Base-by-base conservation (phyloP, 2,329 filamentous ascomycete genomes). In the Aspergillus sp. region DNA sequence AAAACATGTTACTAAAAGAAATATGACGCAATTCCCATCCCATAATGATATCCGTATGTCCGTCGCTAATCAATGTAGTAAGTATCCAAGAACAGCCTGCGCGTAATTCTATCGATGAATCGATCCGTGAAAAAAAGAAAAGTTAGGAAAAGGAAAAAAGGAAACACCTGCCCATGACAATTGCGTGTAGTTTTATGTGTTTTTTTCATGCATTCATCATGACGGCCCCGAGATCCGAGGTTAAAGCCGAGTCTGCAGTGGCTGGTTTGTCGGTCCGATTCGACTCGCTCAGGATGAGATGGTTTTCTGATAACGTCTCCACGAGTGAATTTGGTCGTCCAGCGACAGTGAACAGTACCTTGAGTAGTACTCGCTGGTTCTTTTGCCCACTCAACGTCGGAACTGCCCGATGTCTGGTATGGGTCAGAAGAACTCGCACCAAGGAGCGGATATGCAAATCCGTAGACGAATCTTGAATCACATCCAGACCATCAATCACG, bases 401-500 rank as follows among this genome's bases (percentile, higher is more conserved):
- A 27, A 40, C 34, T 8, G 46, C 33, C 28, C 55, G 54, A 42
- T 58, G 56, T 27, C 54, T 53, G 10, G 58, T 65, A 45, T 68
- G 65, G 4, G 52, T 58, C 32, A 67, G 52, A 2, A 68, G 48
- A 6, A 59, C 55, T 7, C 61, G 57, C 26, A 68, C 51, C 9
- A 68, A 39, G 5, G 60, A 59, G 30, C 55, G 60, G n/a, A 68
- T 49, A n/a, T 58, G 50, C n/a, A 43, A 44, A 13, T 66, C 59
- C 1, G 64, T 66, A 5, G 61, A 62, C 4, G 51, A 29, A 31
- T 66, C 56, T 19, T 64, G 56, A 27, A 67, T 53, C 11, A 51
- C 46, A 42, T 68, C 63, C 11, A 68, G 43, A 3, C 62, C 62
- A 37, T 68, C 64, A 26, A 68, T 61, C 27, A 67, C 54, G 31